Conservation (phyloP, 75 land plant genomes). For the Isoetes taiwanensis region DNA sequence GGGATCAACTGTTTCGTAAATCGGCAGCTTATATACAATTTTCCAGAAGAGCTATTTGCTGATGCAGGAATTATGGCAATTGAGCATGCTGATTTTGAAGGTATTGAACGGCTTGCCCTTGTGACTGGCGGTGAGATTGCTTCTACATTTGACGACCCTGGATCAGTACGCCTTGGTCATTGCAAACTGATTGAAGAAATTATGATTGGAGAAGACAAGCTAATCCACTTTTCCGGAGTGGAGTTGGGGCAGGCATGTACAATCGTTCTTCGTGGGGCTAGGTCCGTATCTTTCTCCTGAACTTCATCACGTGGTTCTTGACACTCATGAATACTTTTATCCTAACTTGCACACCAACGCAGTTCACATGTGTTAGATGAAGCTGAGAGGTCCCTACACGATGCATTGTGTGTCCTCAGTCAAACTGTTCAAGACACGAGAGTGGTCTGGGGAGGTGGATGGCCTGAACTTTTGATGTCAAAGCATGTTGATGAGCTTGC, state of each 20-base stretch:
- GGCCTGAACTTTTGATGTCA: conserved; percentile 94
- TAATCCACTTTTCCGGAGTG: conserved; percentile 95
- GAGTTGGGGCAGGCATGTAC: conserved; percentile 97
- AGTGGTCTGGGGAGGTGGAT: conserved; percentile 87
- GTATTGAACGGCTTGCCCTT: conserved; percentile 83
- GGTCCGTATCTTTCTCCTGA: conserved; percentile 27
- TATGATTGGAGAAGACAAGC: conserved; percentile 95
- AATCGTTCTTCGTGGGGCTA: conserved; percentile 87
- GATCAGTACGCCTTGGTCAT: conserved; percentile 85
- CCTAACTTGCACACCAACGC: no score
- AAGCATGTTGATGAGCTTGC: conserved; percentile 90
- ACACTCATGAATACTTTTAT: neutral
- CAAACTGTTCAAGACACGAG: conserved; percentile 83
- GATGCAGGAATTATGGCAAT: conserved; percentile 96
- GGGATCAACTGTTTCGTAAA: conserved; percentile 97
- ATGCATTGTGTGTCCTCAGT: conserved; percentile 83
- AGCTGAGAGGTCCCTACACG: conserved; percentile 93
- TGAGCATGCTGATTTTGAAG: conserved; percentile 99
- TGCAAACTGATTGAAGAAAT: conserved; percentile 98
- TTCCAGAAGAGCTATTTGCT: conserved; percentile 96
- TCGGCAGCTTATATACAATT: conserved; percentile 88
- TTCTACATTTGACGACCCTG: conserved; percentile 92
- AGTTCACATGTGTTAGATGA: conserved; percentile 88
- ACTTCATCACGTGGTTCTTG: neutral
- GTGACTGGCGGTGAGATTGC: conserved; percentile 99